These are phyloP conservation scores for Phytophthora idaei DNA, from an alignment of 352 stramenopile species.

Conservation along the genomic window DNA sequence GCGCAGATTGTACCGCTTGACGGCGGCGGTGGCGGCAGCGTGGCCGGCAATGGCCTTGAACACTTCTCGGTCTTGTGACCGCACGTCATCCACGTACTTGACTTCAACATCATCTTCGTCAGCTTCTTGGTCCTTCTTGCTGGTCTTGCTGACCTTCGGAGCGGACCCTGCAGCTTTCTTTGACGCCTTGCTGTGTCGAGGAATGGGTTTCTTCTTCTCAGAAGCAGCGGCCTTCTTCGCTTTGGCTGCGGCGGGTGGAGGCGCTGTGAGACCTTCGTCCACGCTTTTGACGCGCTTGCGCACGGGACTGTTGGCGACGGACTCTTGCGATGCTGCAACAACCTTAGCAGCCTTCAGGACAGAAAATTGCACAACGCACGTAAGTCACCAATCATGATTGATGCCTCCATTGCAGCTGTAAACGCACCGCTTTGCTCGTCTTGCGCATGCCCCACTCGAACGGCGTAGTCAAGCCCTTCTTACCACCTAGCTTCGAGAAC, in stretches of 20 bases:
- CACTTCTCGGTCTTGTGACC: conserved; percentile 54
- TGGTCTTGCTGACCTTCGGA: conserved; percentile 18
- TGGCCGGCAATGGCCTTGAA: conserved; percentile 61
- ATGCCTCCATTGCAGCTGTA: background rate
- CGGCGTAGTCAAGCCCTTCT: conserved; percentile 39
- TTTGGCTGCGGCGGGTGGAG: conserved; percentile 12
- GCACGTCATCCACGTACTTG: conserved; percentile 27
- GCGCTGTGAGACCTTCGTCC: conserved; percentile 5
- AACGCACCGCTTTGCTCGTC: conserved; percentile 33
- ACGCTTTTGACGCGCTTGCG: conserved; percentile 41
- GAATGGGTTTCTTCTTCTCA: conserved; percentile 29
- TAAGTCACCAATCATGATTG: background rate
- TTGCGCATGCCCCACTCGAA: conserved; percentile 53
- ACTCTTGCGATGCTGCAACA: conserved; percentile 20
- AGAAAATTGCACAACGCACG: background rate
- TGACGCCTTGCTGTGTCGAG: conserved; percentile 16
- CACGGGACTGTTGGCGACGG: conserved; percentile 18
- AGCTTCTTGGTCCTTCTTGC: conserved; percentile 14
- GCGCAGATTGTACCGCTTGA: conserved; percentile 61
- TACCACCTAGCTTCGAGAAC: conserved; percentile 57
- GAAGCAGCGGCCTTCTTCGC: conserved; percentile 18
- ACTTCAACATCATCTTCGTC: conserved; percentile 20
- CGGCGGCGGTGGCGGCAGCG: conserved; percentile 61
- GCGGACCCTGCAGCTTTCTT: conserved; percentile 5
- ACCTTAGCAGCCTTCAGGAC: conserved; percentile 18